Conservation (phyloP, 2,329 filamentous ascomycete genomes). For the Septoria linicola region DNA sequence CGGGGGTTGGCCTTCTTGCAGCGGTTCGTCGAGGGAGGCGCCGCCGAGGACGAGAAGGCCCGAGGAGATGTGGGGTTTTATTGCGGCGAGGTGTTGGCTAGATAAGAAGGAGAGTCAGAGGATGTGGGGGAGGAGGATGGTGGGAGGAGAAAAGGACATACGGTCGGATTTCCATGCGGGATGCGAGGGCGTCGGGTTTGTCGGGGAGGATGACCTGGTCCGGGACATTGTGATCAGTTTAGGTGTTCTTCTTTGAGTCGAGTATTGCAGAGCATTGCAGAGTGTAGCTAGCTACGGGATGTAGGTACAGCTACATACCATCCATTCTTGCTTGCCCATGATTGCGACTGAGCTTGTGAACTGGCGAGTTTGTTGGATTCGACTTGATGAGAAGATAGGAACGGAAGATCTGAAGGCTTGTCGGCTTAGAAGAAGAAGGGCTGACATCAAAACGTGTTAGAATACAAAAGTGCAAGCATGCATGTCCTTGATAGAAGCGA, state of each 20-base stretch:
- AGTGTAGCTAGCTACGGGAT: too few relatives aligned
- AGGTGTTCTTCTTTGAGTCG: not conserved
- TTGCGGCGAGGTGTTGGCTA: constrained; percentile 57
- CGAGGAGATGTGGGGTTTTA: constrained; percentile 54
- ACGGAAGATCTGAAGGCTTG: not conserved
- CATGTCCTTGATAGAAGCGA: not conserved
- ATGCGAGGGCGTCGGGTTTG: constrained; percentile 42
- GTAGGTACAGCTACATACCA: constrained; percentile 29
- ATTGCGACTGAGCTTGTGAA: constrained; percentile 30
- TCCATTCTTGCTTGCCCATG: constrained; percentile 49
- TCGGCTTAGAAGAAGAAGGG: not conserved
- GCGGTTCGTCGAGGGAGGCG: constrained; percentile 64
- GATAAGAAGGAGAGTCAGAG: not conserved
- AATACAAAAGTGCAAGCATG: too few relatives aligned
- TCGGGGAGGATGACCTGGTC: constrained; percentile 47
- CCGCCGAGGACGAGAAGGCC: constrained; percentile 67
- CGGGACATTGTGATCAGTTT: too few relatives aligned
- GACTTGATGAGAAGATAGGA: not conserved
- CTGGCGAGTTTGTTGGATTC: not conserved
- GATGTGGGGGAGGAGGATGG: not conserved
- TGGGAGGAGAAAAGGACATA: constrained; percentile 26
- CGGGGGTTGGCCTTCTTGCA: constrained; percentile 61
- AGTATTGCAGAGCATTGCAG: too few relatives aligned
- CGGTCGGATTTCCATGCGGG: constrained; percentile 45
- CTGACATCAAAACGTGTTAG: too few relatives aligned